Base-by-base conservation (phyloP, 2,329 filamentous ascomycete genomes). In the Plenodomus biglobosus region DNA sequence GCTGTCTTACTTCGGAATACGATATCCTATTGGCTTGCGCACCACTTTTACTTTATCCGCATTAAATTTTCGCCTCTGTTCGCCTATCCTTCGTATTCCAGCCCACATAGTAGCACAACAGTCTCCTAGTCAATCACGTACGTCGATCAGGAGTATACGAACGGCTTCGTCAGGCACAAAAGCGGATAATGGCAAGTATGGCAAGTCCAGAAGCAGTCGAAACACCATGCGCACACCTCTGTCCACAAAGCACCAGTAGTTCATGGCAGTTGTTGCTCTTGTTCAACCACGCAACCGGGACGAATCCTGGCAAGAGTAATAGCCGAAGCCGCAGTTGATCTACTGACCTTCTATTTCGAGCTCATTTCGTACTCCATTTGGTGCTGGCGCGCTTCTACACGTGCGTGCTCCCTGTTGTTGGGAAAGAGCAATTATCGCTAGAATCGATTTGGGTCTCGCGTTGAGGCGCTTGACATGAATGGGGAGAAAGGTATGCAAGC, bases 281-380 rank as follows among this genome's bases (percentile, higher is more conserved):
- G 13, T 57, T 50, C 62, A 64, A 58, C 63, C 64, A 61, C 62
- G 49, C 44, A 49, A 52, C 59, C 48, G 56, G 65, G 61, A 64
- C 56, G 56, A 42, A 57, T 46, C 52, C 43, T 49, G 45, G 40
- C 46, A 45, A 39, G 44, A 40, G 49, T 44, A 56, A 47, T 48
- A 16, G 54, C 53, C 50, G 46, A 61, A 52, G 27, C 46, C 51
- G 53, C 44, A 57, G 46, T 39, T 53, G 51, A 55, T 61, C 53
- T 54, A 16, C 56, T 19, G 38, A 41, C 44, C 13, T 54, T 56
- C 50, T 53, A 55, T 58, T 62, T 61, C 40, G 39, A 52, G 56
- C 44, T 42, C 15, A 37, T 20, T 17, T 32, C 46, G 27, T 39
- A 50, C 42, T 49, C 24, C 44, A 39, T 40, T 27, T 45, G 30